These are phyloP conservation scores for Cladosporium sp. DNA, from an alignment of 2,329 filamentous ascomycete species.

Conservation along the genomic window DNA sequence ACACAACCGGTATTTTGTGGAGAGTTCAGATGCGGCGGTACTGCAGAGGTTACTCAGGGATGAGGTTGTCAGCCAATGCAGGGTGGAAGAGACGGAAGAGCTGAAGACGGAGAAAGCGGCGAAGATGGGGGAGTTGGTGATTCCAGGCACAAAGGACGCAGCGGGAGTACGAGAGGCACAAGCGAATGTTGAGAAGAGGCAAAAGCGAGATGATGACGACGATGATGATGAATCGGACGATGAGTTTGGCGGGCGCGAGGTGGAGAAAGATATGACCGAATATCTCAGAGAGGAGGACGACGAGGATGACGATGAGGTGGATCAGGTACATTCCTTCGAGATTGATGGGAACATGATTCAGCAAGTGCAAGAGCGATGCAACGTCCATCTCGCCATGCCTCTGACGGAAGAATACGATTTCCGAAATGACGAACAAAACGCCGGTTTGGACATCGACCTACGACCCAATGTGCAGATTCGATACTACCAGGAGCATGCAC, in stretches of 20 bases:
- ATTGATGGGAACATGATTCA: conserved; percentile 81
- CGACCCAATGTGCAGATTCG: conserved; percentile 86
- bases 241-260: conserved; percentile 46
- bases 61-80: conserved; percentile 71
- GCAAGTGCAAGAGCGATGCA: conserved; percentile 80
- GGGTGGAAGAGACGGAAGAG: conserved; percentile 67
- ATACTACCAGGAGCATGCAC: conserved; percentile 92
- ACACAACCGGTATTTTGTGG: conserved; percentile 90
- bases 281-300: conserved; percentile 71
- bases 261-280: conserved; percentile 60
- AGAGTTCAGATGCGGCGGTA: conserved; percentile 83
- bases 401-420: conserved; percentile 98
- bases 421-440: conserved; percentile 81
- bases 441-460: conserved; percentile 89
- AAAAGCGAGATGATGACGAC: no score
- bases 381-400: conserved; percentile 74
- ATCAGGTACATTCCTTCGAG: conserved; percentile 89
- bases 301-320: conserved; percentile 82
- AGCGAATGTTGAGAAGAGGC: conserved; percentile 37
- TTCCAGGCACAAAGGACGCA: conserved; percentile 90
- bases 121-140: conserved; percentile 81
- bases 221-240: conserved; percentile 47
- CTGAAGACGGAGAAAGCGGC: conserved; percentile 79
- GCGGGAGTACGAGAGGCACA: conserved; percentile 76
- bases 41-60: conserved; percentile 85